A percentile compares a stretch with the other conserved stretches of the same genome.
Conservation (phyloP, 805 yeast species). For the Ogataea nakhonphanomensis region DNA sequence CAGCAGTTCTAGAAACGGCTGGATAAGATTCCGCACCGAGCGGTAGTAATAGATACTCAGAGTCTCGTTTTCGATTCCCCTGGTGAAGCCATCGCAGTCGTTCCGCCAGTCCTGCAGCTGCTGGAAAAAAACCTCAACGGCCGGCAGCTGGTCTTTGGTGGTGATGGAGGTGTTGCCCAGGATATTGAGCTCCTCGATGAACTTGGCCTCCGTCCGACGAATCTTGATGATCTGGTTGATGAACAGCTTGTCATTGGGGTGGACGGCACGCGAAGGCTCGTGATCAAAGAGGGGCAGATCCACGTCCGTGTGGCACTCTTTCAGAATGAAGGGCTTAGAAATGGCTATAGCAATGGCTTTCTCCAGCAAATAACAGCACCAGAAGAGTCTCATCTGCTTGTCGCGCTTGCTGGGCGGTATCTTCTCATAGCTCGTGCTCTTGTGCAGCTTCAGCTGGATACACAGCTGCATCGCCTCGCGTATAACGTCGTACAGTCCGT, state of each 20-base stretch:
- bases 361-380: conserved; percentile 63
- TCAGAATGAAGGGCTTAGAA: conserved; percentile 53
- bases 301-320: conserved; percentile 46
- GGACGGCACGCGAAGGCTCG: conserved; percentile 38
- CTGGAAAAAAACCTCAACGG: conserved; percentile 50
- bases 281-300: conserved; percentile 50
- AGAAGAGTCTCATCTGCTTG: conserved; percentile 51
- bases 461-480: conserved; percentile 50
- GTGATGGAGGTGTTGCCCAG: conserved; percentile 29
- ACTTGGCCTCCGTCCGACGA: conserved; percentile 56
- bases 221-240: conserved; percentile 55
- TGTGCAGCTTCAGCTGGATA: conserved; percentile 36
- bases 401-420: conserved; percentile 28
- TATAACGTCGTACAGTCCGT: conserved; percentile 49
- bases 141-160: conserved; percentile 41
- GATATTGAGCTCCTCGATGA: conserved; percentile 50
- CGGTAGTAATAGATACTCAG: conserved; percentile 56
- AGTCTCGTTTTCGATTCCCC: conserved; percentile 57
- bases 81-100: conserved; percentile 44
- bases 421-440: conserved; percentile 33
- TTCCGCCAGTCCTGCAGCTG: conserved; percentile 56
- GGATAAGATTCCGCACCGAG: conserved; percentile 56
- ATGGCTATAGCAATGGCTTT: conserved; percentile 60
- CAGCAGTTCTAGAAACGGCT: conserved; percentile 59
- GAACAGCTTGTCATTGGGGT: conserved; percentile 37